Percentiles rank a stretch among this genome's conserved stretches.
Conservation (phyloP, 805 yeast genomes). For the Saccharomycopsis microspora region DNA sequence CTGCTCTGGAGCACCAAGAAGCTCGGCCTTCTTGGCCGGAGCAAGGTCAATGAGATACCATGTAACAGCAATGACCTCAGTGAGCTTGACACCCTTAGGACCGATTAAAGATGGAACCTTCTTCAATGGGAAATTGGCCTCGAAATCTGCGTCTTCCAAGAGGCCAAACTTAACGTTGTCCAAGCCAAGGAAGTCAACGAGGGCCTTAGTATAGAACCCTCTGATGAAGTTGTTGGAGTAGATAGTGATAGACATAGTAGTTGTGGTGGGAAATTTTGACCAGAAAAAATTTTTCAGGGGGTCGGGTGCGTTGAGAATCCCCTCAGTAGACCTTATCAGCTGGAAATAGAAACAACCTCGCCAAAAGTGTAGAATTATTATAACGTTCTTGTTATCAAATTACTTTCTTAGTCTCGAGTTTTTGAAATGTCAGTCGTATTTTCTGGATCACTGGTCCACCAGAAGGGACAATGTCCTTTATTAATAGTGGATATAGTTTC, state of each 20-base stretch:
- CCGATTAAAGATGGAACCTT: constrained; percentile 11
- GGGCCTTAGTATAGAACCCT: constrained; percentile 1
- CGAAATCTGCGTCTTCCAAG: constrained; percentile 13
- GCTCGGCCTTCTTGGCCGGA: neutral
- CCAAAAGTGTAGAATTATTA: no score
- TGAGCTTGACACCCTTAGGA: constrained; percentile 6
- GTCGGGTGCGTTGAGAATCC: neutral
- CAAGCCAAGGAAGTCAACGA: constrained; percentile 7
- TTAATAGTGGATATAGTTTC: no score
- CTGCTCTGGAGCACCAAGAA: constrained; percentile 16
- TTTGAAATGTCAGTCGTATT: no score
- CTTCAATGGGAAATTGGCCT: constrained; percentile 10
- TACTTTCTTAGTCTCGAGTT: no score
- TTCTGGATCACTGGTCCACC: no score
- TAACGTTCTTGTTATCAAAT: no score
- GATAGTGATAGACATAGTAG: neutral
- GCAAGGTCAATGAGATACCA: constrained; percentile 6
- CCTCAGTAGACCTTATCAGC: no score
- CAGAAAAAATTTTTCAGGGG: constrained; percentile 32
- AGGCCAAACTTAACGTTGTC: constrained; percentile 52
- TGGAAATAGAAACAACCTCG: no score
- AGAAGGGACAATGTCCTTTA: no score
- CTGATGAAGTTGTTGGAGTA: constrained; percentile 6
- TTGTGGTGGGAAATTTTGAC: constrained; percentile 1
- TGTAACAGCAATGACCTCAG: constrained; percentile 13